phyloP scores from a whole-genome alignment of 2,329 filamentous ascomycete genomes.

The Fusarium solani-melongenae region DNA sequence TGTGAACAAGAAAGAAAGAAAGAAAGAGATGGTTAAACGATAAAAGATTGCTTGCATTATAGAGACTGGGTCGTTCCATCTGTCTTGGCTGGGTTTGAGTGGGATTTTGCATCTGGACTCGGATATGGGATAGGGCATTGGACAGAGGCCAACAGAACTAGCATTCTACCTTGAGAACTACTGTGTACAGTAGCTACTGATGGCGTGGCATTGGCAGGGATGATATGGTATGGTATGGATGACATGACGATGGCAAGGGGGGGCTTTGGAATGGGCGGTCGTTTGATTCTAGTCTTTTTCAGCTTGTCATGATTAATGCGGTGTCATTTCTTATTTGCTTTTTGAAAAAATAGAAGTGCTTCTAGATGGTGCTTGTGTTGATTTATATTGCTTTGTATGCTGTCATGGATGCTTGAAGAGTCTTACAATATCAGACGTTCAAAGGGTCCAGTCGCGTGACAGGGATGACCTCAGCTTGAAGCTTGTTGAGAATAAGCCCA shows the following conservation, averaged over 20 bases:
- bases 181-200: neutral
- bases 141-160: constrained; percentile 34
- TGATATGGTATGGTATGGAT: neutral
- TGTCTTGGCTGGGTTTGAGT: constrained; percentile 1
- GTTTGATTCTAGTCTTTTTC: neutral
- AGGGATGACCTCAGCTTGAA: constrained; percentile 3
- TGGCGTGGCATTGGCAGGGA: neutral
- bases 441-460: constrained; percentile 11
- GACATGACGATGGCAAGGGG: constrained; percentile 16
- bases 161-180: neutral
- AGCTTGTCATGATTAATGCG: constrained; percentile 3
- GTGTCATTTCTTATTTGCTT: constrained; percentile 12
- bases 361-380: neutral
- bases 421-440: neutral
- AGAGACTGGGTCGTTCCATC: constrained; percentile 9
- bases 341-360: constrained; percentile 4
- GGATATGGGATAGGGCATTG: constrained; percentile 10
- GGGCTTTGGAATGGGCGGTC: constrained; percentile 17
- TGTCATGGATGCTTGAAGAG: neutral
- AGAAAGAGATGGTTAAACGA: neutral
- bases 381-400: neutral
- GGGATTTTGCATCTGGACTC: constrained; percentile 10
- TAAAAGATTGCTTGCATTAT: constrained; percentile 16
- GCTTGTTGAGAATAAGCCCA: constrained; percentile 13
- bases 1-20: neutral